Evolutionary conservation across 805 yeast species (phyloP).

Genomic region (Candida qinlingensis): DNA sequence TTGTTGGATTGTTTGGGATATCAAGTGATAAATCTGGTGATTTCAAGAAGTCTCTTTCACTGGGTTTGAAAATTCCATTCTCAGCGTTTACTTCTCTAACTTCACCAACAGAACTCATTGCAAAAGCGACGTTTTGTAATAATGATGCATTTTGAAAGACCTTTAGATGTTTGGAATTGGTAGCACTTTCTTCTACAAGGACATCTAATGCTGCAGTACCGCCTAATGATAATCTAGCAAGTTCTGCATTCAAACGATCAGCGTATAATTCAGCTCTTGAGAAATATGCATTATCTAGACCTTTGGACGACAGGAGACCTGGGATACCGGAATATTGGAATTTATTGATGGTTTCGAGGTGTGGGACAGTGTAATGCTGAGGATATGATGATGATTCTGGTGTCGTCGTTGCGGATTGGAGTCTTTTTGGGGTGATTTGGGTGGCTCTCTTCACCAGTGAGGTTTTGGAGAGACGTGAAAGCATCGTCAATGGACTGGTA

Average conservation of each 20-base stretch:
- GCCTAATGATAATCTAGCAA: constrained; percentile 22
- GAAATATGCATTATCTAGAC: constrained; percentile 48
- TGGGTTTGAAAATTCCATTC: constrained; percentile 8
- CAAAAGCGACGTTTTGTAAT: constrained; percentile 32
- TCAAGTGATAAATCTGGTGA: constrained; percentile 39
- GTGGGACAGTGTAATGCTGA: constrained; percentile 10
- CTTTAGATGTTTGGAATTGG: constrained; percentile 25
- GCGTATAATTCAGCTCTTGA: constrained; percentile 36
- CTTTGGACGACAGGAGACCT: constrained; percentile 44
- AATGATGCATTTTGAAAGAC: constrained; percentile 36
- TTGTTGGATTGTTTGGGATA: constrained; percentile 23
- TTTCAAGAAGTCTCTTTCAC: constrained; percentile 31
- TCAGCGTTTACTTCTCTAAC: constrained; percentile 13
- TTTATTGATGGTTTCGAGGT: constrained; percentile 7
- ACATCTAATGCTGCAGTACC: constrained; percentile 21
- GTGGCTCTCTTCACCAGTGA: not conserved
- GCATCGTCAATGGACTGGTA: not conserved
- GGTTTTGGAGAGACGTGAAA: not conserved
- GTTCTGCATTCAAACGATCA: constrained; percentile 33
- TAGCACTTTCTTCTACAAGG: constrained; percentile 24
- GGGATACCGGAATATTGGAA: constrained; percentile 34
- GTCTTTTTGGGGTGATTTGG: not conserved
- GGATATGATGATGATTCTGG: constrained; percentile 11
- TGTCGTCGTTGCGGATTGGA: constrained; percentile 2
- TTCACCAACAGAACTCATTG: constrained; percentile 30